Evolutionary conservation across 2,329 filamentous ascomycete species (phyloP), one percentile per base, ranked within the genome.

Genomic region (Thelonectria blattea): DNA sequence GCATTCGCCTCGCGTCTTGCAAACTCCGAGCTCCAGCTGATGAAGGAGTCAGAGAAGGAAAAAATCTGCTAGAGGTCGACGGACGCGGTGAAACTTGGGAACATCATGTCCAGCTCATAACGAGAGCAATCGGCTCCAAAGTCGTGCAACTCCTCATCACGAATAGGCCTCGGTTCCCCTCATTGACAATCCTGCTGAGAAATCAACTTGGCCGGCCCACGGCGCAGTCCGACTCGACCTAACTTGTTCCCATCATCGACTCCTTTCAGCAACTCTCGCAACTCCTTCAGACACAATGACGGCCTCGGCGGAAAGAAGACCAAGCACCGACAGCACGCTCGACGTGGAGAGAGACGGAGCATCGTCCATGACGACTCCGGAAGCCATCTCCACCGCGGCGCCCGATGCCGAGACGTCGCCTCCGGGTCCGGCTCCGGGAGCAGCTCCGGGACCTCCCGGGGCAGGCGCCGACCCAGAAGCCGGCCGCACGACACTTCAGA

Each of bases 401-500:
- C 41, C 66, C 55, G 48, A 48, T 48, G 48, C 58, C 43, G 58
- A 55, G 17, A 51, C 58, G 5, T 27, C 56, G 3, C 53, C 66
- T 47, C 57, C 55, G 52, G 60, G 52, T 20, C 56, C 43, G 24
- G 46, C 43, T 47, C 60, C 60, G 32, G 39, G 54, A 9, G 56
- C 43, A 20, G 43, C 43, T 49, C 60, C 60, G 32, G 39, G 54
- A 8, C 63, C 66, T 30, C 27, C 27, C 2, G 27, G 46, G 51
- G 51, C 10, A 30, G 5, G 5, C 9, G 62, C 61, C 7, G 72
- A 73, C 5, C 74, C 75, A 6, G 76, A 79, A 57, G 73, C 73
- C 41, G 58, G 65, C 18, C 73, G 79, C 51, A 80, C 78, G 8
- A 73, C 68, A 42, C 58, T 78, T 12, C 66, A 81, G 68, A 79